phyloP scores from a whole-genome alignment of 2,329 filamentous ascomycete species.

The Chaetomiaceae sp. region DNA sequence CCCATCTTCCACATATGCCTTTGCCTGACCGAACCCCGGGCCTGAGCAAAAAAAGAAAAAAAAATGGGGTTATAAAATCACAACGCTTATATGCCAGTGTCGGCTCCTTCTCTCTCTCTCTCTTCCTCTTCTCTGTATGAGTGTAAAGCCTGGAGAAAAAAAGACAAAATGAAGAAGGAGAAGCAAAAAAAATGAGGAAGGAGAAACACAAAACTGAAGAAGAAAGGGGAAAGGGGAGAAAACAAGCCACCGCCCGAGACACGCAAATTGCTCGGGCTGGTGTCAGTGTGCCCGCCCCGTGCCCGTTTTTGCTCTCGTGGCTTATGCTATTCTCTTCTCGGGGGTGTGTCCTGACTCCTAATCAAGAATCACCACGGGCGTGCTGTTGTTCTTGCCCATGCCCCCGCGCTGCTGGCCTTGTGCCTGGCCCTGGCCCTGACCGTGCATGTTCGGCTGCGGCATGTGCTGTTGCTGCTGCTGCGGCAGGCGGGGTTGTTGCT shows the following conservation, averaged over 20 bases:
- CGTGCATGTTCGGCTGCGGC: background rate
- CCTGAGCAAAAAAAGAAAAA: too few relatives aligned
- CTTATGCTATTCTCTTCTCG: too few relatives aligned
- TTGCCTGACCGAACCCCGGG: background rate
- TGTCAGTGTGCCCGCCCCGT: too few relatives aligned
- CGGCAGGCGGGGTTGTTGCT: background rate
- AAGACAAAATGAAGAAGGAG: background rate
- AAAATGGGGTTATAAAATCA: too few relatives aligned
- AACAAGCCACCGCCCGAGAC: too few relatives aligned
- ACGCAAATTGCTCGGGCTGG: too few relatives aligned
- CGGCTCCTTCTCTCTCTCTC: background rate
- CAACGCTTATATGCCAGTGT: background rate
- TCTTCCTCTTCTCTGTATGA: too few relatives aligned
- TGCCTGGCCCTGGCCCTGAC: background rate
- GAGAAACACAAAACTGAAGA: background rate
- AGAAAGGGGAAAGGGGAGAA: too few relatives aligned
- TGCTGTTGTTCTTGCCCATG: conserved; percentile 1
- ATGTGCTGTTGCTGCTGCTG: background rate
- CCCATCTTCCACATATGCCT: background rate
- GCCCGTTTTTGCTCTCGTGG: too few relatives aligned
- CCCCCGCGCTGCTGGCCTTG: background rate
- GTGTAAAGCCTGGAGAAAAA: background rate
- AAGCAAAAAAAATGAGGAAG: background rate
- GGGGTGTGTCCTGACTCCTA: background rate
- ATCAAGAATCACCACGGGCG: conserved; percentile 7